Percentiles rank a stretch among this genome's conserved stretches.
Conservation (phyloP, 1,139 yeast species). For the Taphrina deformans region DNA sequence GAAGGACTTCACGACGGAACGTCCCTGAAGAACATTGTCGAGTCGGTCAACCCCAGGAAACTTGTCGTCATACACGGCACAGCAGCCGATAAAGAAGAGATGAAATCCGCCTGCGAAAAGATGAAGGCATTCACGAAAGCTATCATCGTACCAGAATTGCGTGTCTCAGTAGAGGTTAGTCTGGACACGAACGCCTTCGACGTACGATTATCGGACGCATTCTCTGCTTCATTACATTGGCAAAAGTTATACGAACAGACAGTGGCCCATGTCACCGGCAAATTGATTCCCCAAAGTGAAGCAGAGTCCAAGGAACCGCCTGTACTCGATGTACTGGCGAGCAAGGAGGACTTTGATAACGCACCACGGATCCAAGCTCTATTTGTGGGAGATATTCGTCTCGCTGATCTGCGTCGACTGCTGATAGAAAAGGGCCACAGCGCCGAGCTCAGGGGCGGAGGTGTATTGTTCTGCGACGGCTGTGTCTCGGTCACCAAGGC, state of each 20-base stretch:
- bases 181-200: slow-evolving; percentile 56
- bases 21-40: slow-evolving; percentile 75
- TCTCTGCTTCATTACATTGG: slow-evolving; percentile 72
- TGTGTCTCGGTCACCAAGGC: slow-evolving; percentile 72
- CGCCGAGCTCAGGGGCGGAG: slow-evolving; percentile 93
- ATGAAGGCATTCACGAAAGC: slow-evolving; percentile 38
- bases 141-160: slow-evolving; percentile 37
- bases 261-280: slow-evolving; percentile 78
- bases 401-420: slow-evolving; percentile 74
- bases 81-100: slow-evolving; percentile 35
- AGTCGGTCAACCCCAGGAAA: slow-evolving; percentile 75
- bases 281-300: slow-evolving; percentile 35
- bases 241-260: slow-evolving; percentile 78
- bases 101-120: slow-evolving; percentile 35
- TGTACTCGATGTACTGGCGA: slow-evolving; percentile 42
- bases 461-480: slow-evolving; percentile 82
- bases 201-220: slow-evolving; percentile 65
- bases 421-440: slow-evolving; percentile 59
- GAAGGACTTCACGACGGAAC: slow-evolving; percentile 83
- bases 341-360: slow-evolving; percentile 43
- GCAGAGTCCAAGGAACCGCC: slow-evolving; percentile 35
- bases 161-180: slow-evolving; percentile 40
- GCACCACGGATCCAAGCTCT: slow-evolving; percentile 50
- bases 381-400: slow-evolving; percentile 83
- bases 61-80: slow-evolving; percentile 52